These are phyloP conservation scores for Phytophthora pinifolia DNA, from an alignment of 352 stramenopile genomes.

Conservation along the genomic window DNA sequence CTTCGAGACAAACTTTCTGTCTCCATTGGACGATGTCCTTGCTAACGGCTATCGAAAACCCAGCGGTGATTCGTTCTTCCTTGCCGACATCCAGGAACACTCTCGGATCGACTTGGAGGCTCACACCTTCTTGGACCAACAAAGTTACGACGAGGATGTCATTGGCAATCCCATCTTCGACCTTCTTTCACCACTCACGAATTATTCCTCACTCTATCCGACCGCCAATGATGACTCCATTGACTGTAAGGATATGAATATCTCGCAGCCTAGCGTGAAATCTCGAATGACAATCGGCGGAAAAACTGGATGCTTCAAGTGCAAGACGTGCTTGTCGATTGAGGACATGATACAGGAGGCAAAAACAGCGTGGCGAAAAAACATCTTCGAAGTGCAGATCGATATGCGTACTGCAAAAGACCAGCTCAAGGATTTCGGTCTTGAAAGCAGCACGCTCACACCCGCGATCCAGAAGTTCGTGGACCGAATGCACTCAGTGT, in stretches of 20 bases:
- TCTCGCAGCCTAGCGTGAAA: slow-evolving; percentile 37
- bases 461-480: slow-evolving; percentile 35
- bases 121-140: slow-evolving; percentile 51
- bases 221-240: slow-evolving; percentile 31
- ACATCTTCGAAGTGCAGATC: slow-evolving; percentile 55
- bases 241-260: slow-evolving; percentile 49
- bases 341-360: slow-evolving; percentile 32
- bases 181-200: slow-evolving; percentile 35
- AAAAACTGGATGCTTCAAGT: slow-evolving; percentile 61
- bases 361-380: slow-evolving; percentile 39
- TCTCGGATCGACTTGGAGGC: slow-evolving; percentile 22
- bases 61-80: slow-evolving; percentile 5
- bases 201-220: slow-evolving; percentile 50
- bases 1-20: slow-evolving; percentile 44
- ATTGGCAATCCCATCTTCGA: slow-evolving; percentile 45
- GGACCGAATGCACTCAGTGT: slow-evolving; percentile 34
- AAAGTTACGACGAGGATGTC: slow-evolving; percentile 35
- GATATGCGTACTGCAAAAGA: slow-evolving; percentile 48
- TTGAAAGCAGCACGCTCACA: slow-evolving; percentile 18
- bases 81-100: slow-evolving; percentile 33
- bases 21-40: slow-evolving; percentile 38
- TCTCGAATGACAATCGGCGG: slow-evolving; percentile 60
- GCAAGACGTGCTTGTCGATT: slow-evolving; percentile 52
- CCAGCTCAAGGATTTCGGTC: slow-evolving; percentile 45
- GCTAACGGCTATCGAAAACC: slow-evolving; percentile 6